Evolutionary conservation across 352 stramenopile genomes (phyloP), one percentile per base, ranked within the genome.

Genomic region (Globisporangium middletonii): DNA sequence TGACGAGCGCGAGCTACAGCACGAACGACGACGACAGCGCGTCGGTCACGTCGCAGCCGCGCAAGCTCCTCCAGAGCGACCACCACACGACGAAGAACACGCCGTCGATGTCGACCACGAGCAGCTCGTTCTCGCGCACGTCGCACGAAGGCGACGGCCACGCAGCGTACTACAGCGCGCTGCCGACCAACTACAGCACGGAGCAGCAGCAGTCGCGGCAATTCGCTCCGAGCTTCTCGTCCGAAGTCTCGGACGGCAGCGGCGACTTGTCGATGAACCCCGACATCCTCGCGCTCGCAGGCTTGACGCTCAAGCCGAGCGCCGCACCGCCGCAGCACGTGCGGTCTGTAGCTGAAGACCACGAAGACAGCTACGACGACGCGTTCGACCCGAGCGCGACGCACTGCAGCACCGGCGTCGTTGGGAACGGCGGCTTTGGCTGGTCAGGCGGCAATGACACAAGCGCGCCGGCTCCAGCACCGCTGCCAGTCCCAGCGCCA

Each of bases 41-140:
- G 23, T 37, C 52, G 26, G 6, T 35, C 11, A 7, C 37, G 26
- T 47, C 28, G 41, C 47, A 64, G 33, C 53, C 45, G 58, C 63
- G 67, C 54, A 68, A 37, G 59, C 67, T 15, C 61, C 59, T 59
- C 55, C 61, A n/a, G 61, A 52, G 26, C n/a, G 27, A 53, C 30
- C 53, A 59, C 46, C 45, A 64, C 45, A 59, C 35, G n/a, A 23
- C 41, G 8, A 50, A 41, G 46, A 61, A 38, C 44, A 59, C 59
- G 52, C 55, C 77, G 53, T 86, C 75, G 15, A 77, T 85, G 65
- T 88, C 77, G n/a, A 84, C 71, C 7, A 64, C 65, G 0, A 86
- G 75, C 57, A 88, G 75, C 49, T 76, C 75, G 13, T 81, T 84
- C 46, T 82, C 75, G 28, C 65, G 62, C 58, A 64, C 69, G 23